Evolutionary conservation across 148 eudicot genomes (phyloP), one percentile per base, ranked within the genome.

Genomic region (Suaeda aralocaspica): DNA sequence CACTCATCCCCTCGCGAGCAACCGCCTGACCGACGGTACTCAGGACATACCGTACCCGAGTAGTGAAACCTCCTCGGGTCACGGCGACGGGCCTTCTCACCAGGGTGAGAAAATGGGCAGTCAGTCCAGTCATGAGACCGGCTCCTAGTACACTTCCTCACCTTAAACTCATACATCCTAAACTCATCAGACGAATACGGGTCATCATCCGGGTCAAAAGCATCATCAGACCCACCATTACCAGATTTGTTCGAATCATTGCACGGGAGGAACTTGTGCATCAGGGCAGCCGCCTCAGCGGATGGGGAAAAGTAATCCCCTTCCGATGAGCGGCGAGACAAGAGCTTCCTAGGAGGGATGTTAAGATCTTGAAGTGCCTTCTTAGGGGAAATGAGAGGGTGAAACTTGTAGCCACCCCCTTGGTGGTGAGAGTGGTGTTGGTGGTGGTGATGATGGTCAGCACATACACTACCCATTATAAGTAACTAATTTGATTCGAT

Each of bases 71-170:
- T 46, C 3, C 95, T 46, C 0, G 94, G 98, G 41, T 90, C 96
- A 70, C 98, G 66, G 22, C 98, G 71, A 0, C 96, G 81, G 0
- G 98, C 98, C 73, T 92, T 92, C 75, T 92, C 98, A 4, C 96
- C 96, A 0, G 96, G 96, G 25, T 92, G 98, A 0, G 90, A 86
- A 30, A 86, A 92, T 0, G 96, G 98, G 31, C 96, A 92, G 76
- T 90, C 96, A 3, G 98, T 92, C 98, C 96, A 92, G 73, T 92
- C 98, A 57, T 92, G 96, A 62, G 86, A 81, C 31, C 92, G 81
- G 79, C 87, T 82, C 3, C 94, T 73, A 8, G 88, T 88, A 69
- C 96, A 92, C 41, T 81, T 75, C 46, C 98, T 79, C n/a, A 92
- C 92, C 94, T 92, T 92, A 69, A 92, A 92, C 74, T 90, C 98